Percentiles rank a stretch among this genome's conserved stretches.
Conservation (phyloP, 2,329 filamentous ascomycete genomes). For the Coleophoma crateriformis region DNA sequence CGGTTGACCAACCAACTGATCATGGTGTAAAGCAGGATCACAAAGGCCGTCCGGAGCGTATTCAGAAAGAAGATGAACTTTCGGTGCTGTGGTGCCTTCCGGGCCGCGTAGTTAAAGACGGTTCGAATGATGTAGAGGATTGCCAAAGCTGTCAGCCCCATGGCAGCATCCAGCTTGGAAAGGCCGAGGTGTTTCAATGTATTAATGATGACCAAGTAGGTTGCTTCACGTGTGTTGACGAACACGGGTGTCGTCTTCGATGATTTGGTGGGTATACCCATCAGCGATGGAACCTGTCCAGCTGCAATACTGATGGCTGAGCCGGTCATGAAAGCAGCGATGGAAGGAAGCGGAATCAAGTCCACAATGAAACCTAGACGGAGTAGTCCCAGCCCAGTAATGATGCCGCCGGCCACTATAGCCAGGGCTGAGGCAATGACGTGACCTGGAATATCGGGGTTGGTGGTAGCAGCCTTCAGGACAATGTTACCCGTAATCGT, state of each 20-base stretch:
- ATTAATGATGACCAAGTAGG: slow-evolving; percentile 81
- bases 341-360: slow-evolving; percentile 82
- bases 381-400: slow-evolving; percentile 71
- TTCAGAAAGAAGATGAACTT: slow-evolving; percentile 86
- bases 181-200: slow-evolving; percentile 66
- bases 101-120: slow-evolving; percentile 58
- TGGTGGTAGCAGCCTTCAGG: slow-evolving; percentile 47
- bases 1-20: slow-evolving; percentile 84
- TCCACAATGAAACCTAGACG: slow-evolving; percentile 88
- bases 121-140: slow-evolving; percentile 73
- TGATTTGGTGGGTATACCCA: slow-evolving; percentile 61
- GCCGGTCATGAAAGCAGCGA: slow-evolving; percentile 95
- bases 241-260: slow-evolving; percentile 34
- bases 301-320: slow-evolving; percentile 84
- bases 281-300: slow-evolving; percentile 75
- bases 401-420: slow-evolving; percentile 71
- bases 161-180: slow-evolving; percentile 71
- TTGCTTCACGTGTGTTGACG: slow-evolving; percentile 63
- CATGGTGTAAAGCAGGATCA: slow-evolving; percentile 87
- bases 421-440: slow-evolving; percentile 74
- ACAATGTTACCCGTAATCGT: slow-evolving; percentile 84
- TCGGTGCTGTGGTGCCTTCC: slow-evolving; percentile 61
- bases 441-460: slow-evolving; percentile 55
- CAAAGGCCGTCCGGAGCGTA: slow-evolving; percentile 84
- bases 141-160: slow-evolving; percentile 77